Conservation (phyloP, 495 filamentous ascomycete species). For the Penicillium lagena region DNA sequence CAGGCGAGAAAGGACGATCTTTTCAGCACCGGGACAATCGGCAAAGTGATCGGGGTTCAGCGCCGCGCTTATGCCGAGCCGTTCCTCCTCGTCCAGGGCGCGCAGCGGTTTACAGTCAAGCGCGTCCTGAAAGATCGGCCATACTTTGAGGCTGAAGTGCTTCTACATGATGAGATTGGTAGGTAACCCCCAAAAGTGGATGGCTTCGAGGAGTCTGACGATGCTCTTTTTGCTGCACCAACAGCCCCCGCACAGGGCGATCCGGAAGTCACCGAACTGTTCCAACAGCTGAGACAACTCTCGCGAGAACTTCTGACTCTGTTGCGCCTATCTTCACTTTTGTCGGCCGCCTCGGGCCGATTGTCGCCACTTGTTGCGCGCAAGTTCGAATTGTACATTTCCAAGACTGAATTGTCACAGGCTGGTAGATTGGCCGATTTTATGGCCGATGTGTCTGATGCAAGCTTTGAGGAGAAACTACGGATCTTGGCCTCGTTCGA, state of each 20-base stretch:
- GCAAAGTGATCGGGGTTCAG: slow-evolving; percentile 78
- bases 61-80: slow-evolving; percentile 73
- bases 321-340: slow-evolving; percentile 66
- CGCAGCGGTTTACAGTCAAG: slow-evolving; percentile 68
- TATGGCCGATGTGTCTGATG: slow-evolving; percentile 85
- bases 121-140: slow-evolving; percentile 71
- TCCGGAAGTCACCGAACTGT: slow-evolving; percentile 56
- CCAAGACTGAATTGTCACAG: slow-evolving; percentile 65
- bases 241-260: slow-evolving; percentile 43
- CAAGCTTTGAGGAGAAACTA: slow-evolving; percentile 81
- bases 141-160: slow-evolving; percentile 77
- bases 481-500: slow-evolving; percentile 71
- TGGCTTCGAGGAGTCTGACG: too few species aligned
- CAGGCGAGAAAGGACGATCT: slow-evolving; percentile 63
- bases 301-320: slow-evolving; percentile 78
- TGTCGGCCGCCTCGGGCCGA: slow-evolving; percentile 55
- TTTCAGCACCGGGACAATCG: slow-evolving; percentile 69
- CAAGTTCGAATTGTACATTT: slow-evolving; percentile 78
- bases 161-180: slow-evolving; percentile 56
- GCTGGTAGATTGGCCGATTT: slow-evolving; percentile 92
- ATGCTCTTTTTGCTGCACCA: slow-evolving; percentile 4
- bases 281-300: slow-evolving; percentile 72
- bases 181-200: slow-evolving; percentile 4
- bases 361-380: slow-evolving; percentile 79
- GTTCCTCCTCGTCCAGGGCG: slow-evolving; percentile 77